Conservation (phyloP, 441 rosid genomes). For the Adansonia gregorii region DNA sequence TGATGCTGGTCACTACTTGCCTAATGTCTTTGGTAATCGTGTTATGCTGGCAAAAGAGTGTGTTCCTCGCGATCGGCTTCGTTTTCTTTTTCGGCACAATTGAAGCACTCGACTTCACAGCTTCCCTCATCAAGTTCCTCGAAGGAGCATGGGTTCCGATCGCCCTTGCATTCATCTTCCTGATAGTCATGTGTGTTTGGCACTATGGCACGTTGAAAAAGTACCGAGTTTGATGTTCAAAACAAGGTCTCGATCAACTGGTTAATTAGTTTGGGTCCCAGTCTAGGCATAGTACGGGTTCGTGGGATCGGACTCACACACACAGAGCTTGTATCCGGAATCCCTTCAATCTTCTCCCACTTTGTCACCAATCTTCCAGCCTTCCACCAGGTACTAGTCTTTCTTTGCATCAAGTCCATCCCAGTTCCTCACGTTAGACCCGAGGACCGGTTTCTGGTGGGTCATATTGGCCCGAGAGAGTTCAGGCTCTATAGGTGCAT, state of each 20-base stretch:
- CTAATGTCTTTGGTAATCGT: slow-evolving; percentile 91
- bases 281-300: slow-evolving; percentile 83
- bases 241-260: slow-evolving; percentile 89
- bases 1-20: slow-evolving; percentile 94
- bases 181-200: slow-evolving; percentile 80
- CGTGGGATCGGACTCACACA: slow-evolving; percentile 85
- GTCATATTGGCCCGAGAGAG: slow-evolving; percentile 73
- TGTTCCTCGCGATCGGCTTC: slow-evolving; percentile 69
- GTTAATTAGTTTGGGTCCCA: slow-evolving; percentile 74
- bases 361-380: slow-evolving; percentile 97
- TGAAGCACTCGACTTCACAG: slow-evolving; percentile 90
- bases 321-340: slow-evolving; percentile 88
- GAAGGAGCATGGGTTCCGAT: slow-evolving; percentile 98
- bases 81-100: slow-evolving; percentile 75
- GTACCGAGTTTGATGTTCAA: slow-evolving; percentile 77
- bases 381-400: slow-evolving; percentile 86
- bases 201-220: slow-evolving; percentile 77
- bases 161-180: slow-evolving; percentile 71
- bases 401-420: slow-evolving; percentile 88
- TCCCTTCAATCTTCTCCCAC: slow-evolving; percentile 94
- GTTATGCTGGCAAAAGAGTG: slow-evolving; percentile 88
- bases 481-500: slow-evolving; percentile 85
- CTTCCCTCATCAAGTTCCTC: slow-evolving; percentile 80
- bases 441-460: slow-evolving; percentile 79
- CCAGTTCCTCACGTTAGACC: slow-evolving; percentile 90